These are phyloP conservation scores for Kentomonas sorsogonicus DNA, from an alignment of 208 protist species.

Conservation along the genomic window DNA sequence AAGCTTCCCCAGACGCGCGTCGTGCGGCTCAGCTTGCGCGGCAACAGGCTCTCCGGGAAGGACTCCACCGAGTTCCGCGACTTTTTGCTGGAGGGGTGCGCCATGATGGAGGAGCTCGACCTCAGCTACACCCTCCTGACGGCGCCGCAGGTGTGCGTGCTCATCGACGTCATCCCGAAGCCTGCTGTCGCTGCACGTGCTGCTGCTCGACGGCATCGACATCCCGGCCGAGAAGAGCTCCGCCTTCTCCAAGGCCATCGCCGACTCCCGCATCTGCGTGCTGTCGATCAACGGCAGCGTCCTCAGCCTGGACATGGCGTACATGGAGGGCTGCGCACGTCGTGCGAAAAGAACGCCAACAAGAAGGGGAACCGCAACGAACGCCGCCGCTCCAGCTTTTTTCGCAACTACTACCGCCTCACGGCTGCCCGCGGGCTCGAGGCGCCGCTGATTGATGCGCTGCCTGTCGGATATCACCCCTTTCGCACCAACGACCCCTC, in stretches of 20 bases:
- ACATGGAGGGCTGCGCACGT: conserved; percentile 15
- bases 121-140: conserved; percentile 60
- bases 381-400: conserved; percentile 28
- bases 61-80: conserved; percentile 40
- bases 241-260: conserved; percentile 39
- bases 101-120: conserved; percentile 62
- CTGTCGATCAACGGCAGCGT: conserved; percentile 36
- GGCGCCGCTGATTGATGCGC: conserved; percentile 11
- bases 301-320: conserved; percentile 19
- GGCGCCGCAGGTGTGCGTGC: conserved; percentile 28
- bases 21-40: conserved; percentile 49
- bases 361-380: neutral
- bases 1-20: conserved; percentile 45
- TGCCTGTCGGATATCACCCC: conserved; percentile 44
- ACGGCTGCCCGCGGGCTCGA: neutral
- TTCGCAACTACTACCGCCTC: conserved; percentile 26
- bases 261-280: conserved; percentile 30
- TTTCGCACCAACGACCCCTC: conserved; percentile 78
- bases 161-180: conserved; percentile 64
- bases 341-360: conserved; percentile 19
- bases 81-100: conserved; percentile 58
- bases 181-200: conserved; percentile 39
- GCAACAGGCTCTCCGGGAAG: conserved; percentile 49
- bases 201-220: conserved; percentile 59
- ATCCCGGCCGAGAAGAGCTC: conserved; percentile 37